Evolutionary conservation across 257 asterid species (phyloP), one percentile per base, ranked within the genome.

Genomic region (Solanum bulbocastanum): DNA sequence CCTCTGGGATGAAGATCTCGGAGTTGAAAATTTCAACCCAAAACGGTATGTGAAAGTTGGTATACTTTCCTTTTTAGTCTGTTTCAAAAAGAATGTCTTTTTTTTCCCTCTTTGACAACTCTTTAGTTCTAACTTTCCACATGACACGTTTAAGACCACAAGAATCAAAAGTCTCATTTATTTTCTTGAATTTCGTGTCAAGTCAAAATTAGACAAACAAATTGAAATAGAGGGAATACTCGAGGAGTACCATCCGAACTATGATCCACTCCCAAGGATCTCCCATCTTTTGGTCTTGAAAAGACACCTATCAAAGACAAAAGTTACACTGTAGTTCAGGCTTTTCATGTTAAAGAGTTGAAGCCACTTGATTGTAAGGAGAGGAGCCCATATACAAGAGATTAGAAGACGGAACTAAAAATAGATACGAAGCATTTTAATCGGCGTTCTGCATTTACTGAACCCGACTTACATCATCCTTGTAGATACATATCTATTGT

Each of bases 1-100:
- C 93, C 87, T 95, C 87, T 95, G 98, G 98, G 98, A 95, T 42
- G 98, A 95, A 89, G 98, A 95, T 76, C 90, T 95, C 15, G 98
- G 98, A 84, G 96, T 96, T 6, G 95, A 94, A 84, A 90, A 94
- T 86, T 95, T 96, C 91, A n/a, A 92, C 87, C 98, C 98, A 25
- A 83, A 87, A 36, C 86, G 93, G 98, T 96, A 95, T 39, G 90
- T 72, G n/a, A 87, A 75, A 73, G 14, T 33, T 66, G 16, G 65
- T 52, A 69, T 60, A 14, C 32, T 62, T n/a, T 10, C 32, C 30
- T 0, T 62, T 23, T 9, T 60, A 62, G 32, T 62, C 8, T 62
- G 15, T 62, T 62, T n/a, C 7, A 62, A 10, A 23, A 62, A 62
- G 8, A 23, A n/a, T 1, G 3, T 62, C 32, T 62, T 15, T 20